Evolutionary conservation across 257 asterid genomes (phyloP).

Genomic region (Nyctanthes arbortristis): DNA sequence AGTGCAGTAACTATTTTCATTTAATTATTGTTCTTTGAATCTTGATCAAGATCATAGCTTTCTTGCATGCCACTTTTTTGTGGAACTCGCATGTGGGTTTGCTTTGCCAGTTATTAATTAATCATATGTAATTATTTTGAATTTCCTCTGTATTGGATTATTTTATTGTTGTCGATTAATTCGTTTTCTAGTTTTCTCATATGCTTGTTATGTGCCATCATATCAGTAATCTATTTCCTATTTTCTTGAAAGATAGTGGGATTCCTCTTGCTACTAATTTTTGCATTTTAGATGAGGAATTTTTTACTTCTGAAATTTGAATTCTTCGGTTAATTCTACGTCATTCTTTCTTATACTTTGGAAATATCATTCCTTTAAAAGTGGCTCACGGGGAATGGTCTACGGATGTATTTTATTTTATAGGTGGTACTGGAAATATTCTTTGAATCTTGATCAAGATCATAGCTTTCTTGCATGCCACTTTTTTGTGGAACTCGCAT

Average conservation of each 20-base stretch:
- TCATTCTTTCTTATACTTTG: not conserved
- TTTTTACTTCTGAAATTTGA: not conserved
- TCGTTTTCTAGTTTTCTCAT: too few species aligned
- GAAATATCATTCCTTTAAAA: conserved; percentile 5
- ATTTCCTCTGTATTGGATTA: conserved; percentile 12
- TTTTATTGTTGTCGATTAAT: not conserved
- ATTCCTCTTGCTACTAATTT: not conserved
- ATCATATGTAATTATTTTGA: not conserved
- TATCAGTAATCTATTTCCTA: not conserved
- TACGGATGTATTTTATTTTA: not conserved
- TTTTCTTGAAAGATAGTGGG: not conserved
- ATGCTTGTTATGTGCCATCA: conserved; percentile 6
- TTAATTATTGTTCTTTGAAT: conserved; percentile 25
- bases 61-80: conserved; percentile 35
- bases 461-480: conserved; percentile 33
- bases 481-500: conserved; percentile 15
- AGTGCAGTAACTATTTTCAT: not conserved
- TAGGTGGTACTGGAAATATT: conserved; percentile 15
- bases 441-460: conserved; percentile 30
- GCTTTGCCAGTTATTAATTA: conserved; percentile 7
- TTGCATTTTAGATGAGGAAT: not conserved
- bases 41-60: conserved; percentile 26
- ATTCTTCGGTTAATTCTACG: not conserved
- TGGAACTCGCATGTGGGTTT: conserved; percentile 13
- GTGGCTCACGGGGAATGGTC: not conserved